Conservation (phyloP, 177 flowering plant species). For the Vitis hybrid region DNA sequence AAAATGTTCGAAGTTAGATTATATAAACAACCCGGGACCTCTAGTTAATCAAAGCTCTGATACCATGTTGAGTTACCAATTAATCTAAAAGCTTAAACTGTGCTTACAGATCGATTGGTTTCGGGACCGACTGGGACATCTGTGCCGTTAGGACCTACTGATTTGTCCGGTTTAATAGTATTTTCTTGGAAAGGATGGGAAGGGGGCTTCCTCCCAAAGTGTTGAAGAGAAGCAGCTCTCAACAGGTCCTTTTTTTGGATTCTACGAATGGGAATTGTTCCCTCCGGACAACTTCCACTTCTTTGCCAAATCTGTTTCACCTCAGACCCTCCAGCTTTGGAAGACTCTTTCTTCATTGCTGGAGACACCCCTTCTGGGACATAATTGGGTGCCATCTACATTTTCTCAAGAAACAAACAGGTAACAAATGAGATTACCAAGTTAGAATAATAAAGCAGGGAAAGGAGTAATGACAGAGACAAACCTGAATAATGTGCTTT, state of each 20-base stretch:
- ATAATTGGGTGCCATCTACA: constrained; percentile 23
- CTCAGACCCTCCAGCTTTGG: background rate
- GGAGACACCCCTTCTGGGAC: background rate
- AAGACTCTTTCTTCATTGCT: background rate
- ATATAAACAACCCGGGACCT: too few species aligned
- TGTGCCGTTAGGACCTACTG: background rate
- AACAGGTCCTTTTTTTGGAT: constrained; percentile 10
- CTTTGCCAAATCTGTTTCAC: constrained; percentile 22
- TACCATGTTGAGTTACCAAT: background rate
- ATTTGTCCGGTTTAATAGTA: background rate
- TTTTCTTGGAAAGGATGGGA: too few species aligned
- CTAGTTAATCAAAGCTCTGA: background rate
- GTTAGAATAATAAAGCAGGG: too few species aligned
- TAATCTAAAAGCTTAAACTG: background rate
- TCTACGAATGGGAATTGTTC: constrained; percentile 29
- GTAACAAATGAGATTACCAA: too few species aligned
- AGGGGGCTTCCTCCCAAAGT: constrained; percentile 15
- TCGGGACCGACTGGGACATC: background rate
- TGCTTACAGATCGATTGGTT: constrained; percentile 12
- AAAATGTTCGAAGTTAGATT: too few species aligned
- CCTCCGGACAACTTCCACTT: constrained; percentile 25
- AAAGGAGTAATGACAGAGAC: too few species aligned
- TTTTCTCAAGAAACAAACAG: too few species aligned
- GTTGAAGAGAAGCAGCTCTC: constrained; percentile 16
- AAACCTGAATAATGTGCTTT: constrained; percentile 27